Evolutionary conservation across 2,329 filamentous ascomycete species (phyloP).

Genomic region (Cryphonectria carpinicola): DNA sequence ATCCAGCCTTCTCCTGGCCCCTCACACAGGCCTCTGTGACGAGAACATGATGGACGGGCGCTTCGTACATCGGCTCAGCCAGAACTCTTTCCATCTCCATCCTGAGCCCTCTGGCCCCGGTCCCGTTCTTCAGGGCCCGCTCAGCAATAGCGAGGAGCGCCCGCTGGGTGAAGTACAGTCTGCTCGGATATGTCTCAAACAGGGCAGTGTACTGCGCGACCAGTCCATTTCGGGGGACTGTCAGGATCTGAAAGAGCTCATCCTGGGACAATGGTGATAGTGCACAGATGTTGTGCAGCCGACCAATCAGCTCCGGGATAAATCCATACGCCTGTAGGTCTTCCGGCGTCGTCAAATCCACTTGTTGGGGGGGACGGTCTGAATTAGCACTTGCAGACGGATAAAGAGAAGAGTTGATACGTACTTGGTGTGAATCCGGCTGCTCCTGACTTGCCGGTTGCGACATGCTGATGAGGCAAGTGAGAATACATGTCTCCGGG

Average conservation of each 20-base stretch:
- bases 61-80: slow-evolving; percentile 80
- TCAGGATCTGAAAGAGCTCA: slow-evolving; percentile 83
- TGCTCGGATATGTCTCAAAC: slow-evolving; percentile 78
- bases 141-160: slow-evolving; percentile 82
- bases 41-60: slow-evolving; percentile 74
- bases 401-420: background rate
- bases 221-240: slow-evolving; percentile 87
- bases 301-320: slow-evolving; percentile 94
- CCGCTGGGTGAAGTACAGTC: slow-evolving; percentile 80
- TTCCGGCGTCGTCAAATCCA: slow-evolving; percentile 74
- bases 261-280: slow-evolving; percentile 72
- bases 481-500: slow-evolving; percentile 64
- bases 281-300: slow-evolving; percentile 87
- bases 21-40: slow-evolving; percentile 72
- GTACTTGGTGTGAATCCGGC: slow-evolving; percentile 50
- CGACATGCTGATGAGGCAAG: slow-evolving; percentile 56
- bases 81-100: slow-evolving; percentile 81
- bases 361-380: slow-evolving; percentile 28
- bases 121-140: slow-evolving; percentile 62
- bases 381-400: slow-evolving; percentile 10
- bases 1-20: slow-evolving; percentile 61
- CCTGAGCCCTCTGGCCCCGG: slow-evolving; percentile 78
- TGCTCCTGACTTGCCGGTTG: slow-evolving; percentile 29
- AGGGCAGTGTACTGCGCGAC: slow-evolving; percentile 87
- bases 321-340: slow-evolving; percentile 87